Evolutionary conservation across 2,329 filamentous ascomycete species (phyloP), one percentile per base, ranked within the genome.

Genomic region (Helicocarpus griseus): DNA sequence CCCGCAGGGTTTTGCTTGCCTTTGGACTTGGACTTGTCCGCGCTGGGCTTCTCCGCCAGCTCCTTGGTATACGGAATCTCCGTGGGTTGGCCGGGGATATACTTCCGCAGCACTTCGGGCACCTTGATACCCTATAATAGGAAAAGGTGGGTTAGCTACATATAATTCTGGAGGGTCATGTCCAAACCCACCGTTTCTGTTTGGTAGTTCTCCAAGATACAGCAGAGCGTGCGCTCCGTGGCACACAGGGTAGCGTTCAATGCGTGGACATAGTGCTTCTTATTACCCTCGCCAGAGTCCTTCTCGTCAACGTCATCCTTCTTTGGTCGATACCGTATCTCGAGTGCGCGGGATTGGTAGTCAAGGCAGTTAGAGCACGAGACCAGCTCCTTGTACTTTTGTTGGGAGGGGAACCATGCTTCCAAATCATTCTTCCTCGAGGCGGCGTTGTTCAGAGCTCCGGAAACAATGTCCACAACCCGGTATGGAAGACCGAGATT

Each of bases 311-410:
- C 39, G 26, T 84, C 90, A 69, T 87, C 83, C 66, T 85, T 87
- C 79, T 96, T 97, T 55, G 82, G 78, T 45, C 93, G 91, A 63
- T 85, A 95, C 53, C 93, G 82, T 61, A 98, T 95, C 70, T 97
- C 91, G 11, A 98, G 79, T 60, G 89, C 90, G 52, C 93, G 81
- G 22, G 89, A 89, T 76, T 98, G 93, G 76, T 97, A 97, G 68
- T 97, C 91, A 41, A 89, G 95, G 76, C 93, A 98, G 74, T 98
- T 98, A 55, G 89, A 95, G 79, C 90, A 95, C 19, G 88, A 95
- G 48, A 97, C 93, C 26, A 98, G 81, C 74, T 97, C 93, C 74
- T 97, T 97, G 79, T 97, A 98, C 72, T 97, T 93, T 62, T 86
- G 86, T 70, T 97, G 90, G 77, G 87, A 94, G 14, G 89, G 89